A percentile compares a stretch with the other conserved stretches of the same genome.
phyloP scores from a whole-genome alignment of 768 basidiomycete genomes.

The Lentinula raphanica region DNA sequence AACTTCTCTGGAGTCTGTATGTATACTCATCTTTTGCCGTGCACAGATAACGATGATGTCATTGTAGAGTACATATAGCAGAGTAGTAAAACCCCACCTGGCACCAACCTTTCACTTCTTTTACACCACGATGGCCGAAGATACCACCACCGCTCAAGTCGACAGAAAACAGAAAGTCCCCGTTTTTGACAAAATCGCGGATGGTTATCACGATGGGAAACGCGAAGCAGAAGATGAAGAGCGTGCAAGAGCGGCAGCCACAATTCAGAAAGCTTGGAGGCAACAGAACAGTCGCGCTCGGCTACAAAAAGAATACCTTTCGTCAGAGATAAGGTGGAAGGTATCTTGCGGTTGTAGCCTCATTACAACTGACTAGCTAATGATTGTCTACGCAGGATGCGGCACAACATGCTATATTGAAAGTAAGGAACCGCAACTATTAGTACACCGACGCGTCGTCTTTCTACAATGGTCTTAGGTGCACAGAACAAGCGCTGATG shows the following conservation, averaged over 20 bases:
- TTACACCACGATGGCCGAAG: not conserved
- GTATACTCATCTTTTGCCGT: no score
- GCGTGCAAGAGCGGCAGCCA: conserved; percentile 8
- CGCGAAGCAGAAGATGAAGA: conserved; percentile 3
- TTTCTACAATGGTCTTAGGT: conserved; percentile 21
- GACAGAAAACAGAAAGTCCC: conserved; percentile 35
- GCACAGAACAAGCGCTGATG: conserved; percentile 34
- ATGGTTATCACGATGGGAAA: conserved; percentile 2
- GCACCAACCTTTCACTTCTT: not conserved
- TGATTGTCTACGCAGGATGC: conserved; percentile 23
- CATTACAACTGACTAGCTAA: not conserved
- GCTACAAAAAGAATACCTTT: conserved; percentile 5
- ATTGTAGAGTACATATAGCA: not conserved
- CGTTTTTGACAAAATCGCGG: conserved; percentile 29
- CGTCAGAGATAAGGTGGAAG: conserved; percentile 7
- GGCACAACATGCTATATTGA: conserved; percentile 27
- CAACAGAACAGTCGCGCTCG: conserved; percentile 1
- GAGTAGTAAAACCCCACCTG: not conserved
- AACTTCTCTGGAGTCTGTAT: no score
- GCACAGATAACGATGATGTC: no score
- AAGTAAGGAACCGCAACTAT: conserved; percentile 20
- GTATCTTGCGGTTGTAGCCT: not conserved
- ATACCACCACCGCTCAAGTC: conserved; percentile 12
- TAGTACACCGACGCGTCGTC: not conserved
- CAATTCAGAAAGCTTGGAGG: conserved; percentile 22